A percentile compares a stretch with the other conserved stretches of the same genome.
Evolutionary conservation across 495 filamentous ascomycete species (phyloP).

Genomic region (Cladorrhinum samala): DNA sequence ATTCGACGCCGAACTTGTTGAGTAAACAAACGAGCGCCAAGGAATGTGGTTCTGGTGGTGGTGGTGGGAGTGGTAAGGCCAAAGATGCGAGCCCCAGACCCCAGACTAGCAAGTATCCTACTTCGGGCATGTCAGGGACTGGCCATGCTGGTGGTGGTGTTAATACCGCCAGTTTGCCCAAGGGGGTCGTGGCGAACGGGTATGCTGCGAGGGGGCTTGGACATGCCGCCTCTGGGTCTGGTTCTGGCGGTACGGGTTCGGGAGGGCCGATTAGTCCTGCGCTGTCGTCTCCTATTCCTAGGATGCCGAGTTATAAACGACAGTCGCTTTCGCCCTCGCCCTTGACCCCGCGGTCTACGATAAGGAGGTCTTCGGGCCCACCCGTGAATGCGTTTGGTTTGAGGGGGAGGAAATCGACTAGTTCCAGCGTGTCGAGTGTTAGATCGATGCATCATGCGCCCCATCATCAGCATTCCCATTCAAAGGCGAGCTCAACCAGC

Average conservation of each 20-base stretch:
- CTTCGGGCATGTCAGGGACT: not conserved
- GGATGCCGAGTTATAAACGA: conserved; percentile 55
- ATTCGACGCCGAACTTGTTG: conserved; percentile 48
- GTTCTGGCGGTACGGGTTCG: too few relatives aligned
- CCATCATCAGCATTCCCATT: conserved; percentile 87
- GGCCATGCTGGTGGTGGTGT: conserved; percentile 15
- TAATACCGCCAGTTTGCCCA: conserved; percentile 28
- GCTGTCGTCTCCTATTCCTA: conserved; percentile 19
- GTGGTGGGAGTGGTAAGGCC: conserved; percentile 24
- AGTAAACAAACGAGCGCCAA: conserved; percentile 34
- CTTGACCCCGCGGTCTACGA: conserved; percentile 77
- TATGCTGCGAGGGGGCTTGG: conserved; percentile 13
- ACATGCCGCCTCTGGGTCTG: conserved; percentile 1
- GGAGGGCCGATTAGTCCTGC: conserved; percentile 3
- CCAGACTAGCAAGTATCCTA: conserved; percentile 48
- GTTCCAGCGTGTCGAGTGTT: conserved; percentile 89
- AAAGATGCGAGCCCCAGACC: conserved; percentile 47
- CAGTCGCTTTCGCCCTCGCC: conserved; percentile 87
- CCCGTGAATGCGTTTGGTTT: conserved; percentile 40
- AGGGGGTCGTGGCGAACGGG: conserved; percentile 33
- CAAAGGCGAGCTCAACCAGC: conserved; percentile 89
- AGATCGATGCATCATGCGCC: conserved; percentile 82
- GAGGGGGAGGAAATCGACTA: conserved; percentile 90
- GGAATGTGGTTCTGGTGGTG: too few relatives aligned
- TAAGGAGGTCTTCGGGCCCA: conserved; percentile 62